Base-by-base conservation (phyloP, 805 yeast species). In the Barnettozyma vustinii region DNA sequence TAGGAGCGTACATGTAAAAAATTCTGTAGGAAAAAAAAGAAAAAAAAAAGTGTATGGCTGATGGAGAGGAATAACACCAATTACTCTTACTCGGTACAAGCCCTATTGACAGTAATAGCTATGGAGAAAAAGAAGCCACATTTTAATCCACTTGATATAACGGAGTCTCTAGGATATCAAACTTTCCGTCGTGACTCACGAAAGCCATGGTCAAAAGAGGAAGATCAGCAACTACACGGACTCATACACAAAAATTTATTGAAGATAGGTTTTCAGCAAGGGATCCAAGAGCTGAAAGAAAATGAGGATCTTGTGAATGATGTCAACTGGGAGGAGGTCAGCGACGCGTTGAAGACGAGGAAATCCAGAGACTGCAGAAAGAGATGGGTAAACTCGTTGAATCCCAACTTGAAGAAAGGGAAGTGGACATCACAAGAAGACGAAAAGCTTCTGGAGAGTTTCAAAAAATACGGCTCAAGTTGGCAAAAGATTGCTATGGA, bases 401-500 rank as follows among this genome's bases (percentile, higher is more conserved):
- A 89, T 64, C 97, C 97, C 2, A 78, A 74, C 50, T 69, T 91
- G 52, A 77, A 81, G 48, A 86, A 87, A 55, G 97, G 97, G 1
- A 80, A 81, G 60, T 91, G 97, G 97, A 85, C 94, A 1, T 64
- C 74, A 13, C 84, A 76, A 37, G 97, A 91, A 63, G 97, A 91
- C 67, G 75, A 75, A 33, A 69, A 71, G 36, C 70, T 91, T 35
- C 60, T 84, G 20, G 71, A 74, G 45, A 89, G 94, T 2, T 86
- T 77, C 62, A 70, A 76, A 44, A 75, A 73, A 55, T 75, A 78
- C 62, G 97, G 97, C 0, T 76, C 96, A 0, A 77, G 82, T 27
- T 91, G 97, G 97, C 87, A 86, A 53, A 83, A 83, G 57, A 90
- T 91, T 10, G 81, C 96, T 0, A 67, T 74, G 45, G 83, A 78